Percentiles rank a stretch among this genome's conserved stretches.
These are phyloP conservation scores for Fusarium haematococcum DNA, from an alignment of 2,329 filamentous ascomycete genomes.

Conservation along the genomic window DNA sequence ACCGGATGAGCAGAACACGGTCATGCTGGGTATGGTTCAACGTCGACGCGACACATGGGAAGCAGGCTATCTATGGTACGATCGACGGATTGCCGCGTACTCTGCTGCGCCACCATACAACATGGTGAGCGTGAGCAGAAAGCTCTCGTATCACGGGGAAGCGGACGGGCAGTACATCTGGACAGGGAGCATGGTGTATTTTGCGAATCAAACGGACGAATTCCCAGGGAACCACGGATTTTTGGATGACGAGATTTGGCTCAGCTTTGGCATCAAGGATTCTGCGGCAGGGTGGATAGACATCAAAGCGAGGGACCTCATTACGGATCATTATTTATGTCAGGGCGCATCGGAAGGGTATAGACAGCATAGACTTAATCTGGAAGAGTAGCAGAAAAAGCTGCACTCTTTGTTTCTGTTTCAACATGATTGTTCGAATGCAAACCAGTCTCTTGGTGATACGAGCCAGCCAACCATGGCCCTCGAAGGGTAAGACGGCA, in stretches of 20 bases:
- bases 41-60: slow-evolving; percentile 27
- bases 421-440: not conserved
- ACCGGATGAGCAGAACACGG: slow-evolving; percentile 29
- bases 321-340: slow-evolving; percentile 37
- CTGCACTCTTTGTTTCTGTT: not conserved
- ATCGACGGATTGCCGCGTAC: slow-evolving; percentile 35
- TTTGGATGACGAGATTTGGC: slow-evolving; percentile 38
- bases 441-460: not conserved
- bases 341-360: slow-evolving; percentile 25
- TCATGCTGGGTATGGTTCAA: slow-evolving; percentile 37
- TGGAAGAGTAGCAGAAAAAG: not conserved
- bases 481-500: not conserved
- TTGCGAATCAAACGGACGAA: slow-evolving; percentile 15
- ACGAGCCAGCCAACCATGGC: not conserved
- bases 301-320: slow-evolving; percentile 30
- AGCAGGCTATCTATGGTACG: slow-evolving; percentile 29
- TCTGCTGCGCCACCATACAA: slow-evolving; percentile 29
- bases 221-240: slow-evolving; percentile 33
- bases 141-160: slow-evolving; percentile 39
- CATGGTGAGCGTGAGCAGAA: slow-evolving; percentile 41
- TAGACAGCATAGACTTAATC: slow-evolving; percentile 28
- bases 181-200: slow-evolving; percentile 38
- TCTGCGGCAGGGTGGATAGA: slow-evolving; percentile 38
- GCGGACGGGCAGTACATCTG: slow-evolving; percentile 28
- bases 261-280: slow-evolving; percentile 39